Percentiles rank a stretch among this genome's conserved stretches.
These are phyloP conservation scores for Hirsutella rhossiliensis DNA, from an alignment of 2,329 filamentous ascomycete genomes.

Conservation along the genomic window DNA sequence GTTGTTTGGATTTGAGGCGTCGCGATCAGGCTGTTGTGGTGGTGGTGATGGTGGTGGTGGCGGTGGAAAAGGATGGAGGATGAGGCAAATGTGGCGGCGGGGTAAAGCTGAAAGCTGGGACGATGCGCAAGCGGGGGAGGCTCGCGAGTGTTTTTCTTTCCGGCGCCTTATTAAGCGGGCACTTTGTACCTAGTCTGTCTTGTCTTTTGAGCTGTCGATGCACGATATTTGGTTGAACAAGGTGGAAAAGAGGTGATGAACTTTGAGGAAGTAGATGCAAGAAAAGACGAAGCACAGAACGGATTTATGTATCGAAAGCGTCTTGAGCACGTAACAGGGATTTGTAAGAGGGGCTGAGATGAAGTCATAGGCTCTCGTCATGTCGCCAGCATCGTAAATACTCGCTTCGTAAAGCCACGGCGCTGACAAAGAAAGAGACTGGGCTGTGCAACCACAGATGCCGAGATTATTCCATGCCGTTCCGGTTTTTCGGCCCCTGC, in stretches of 20 bases:
- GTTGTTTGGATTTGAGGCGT: neutral
- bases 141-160: neutral
- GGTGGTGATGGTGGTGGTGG: neutral
- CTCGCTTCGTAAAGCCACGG: neutral
- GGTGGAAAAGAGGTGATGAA: too few species aligned
- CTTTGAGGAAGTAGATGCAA: neutral
- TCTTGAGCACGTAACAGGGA: too few species aligned
- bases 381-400: constrained; percentile 2
- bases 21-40: neutral
- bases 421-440: too few species aligned
- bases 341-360: neutral
- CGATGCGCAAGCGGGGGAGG: too few species aligned
- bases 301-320: too few species aligned
- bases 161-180: neutral
- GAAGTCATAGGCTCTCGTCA: neutral
- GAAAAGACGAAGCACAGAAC: too few species aligned
- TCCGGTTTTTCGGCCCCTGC: neutral
- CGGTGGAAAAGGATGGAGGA: neutral
- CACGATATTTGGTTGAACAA: too few species aligned
- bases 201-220: too few species aligned
- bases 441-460: too few species aligned
- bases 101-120: neutral
- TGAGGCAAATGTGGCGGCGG: too few species aligned
- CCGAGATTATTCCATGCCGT: too few species aligned
- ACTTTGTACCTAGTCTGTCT: too few species aligned